A percentile compares a stretch with the other conserved stretches of the same genome.
Evolutionary conservation across 495 filamentous ascomycete species (phyloP).

Genomic region (Penicillium roqueforti): DNA sequence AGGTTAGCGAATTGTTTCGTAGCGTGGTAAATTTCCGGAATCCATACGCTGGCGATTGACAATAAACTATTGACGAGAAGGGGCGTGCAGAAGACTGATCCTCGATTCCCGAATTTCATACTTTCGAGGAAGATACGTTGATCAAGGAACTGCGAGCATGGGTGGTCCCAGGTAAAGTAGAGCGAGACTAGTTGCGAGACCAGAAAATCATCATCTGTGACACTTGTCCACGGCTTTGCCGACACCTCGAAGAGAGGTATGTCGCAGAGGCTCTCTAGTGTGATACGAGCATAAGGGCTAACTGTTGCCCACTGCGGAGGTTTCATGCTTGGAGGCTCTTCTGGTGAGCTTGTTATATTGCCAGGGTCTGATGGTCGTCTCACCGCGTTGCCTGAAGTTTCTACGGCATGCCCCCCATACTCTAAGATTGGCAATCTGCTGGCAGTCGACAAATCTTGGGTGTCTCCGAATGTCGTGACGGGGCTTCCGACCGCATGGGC

Average conservation of each 20-base stretch:
- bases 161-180: slow-evolving; percentile 47
- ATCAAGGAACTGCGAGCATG: slow-evolving; percentile 35
- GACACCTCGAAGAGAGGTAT: slow-evolving; percentile 33
- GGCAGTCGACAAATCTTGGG: slow-evolving; percentile 7
- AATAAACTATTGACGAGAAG: slow-evolving; percentile 41
- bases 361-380: slow-evolving; percentile 12
- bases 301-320: slow-evolving; percentile 3
- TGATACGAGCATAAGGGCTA: slow-evolving; percentile 29
- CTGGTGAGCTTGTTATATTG: slow-evolving; percentile 8
- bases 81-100: slow-evolving; percentile 34
- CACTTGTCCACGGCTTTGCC: slow-evolving; percentile 43
- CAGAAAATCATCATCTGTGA: slow-evolving; percentile 42
- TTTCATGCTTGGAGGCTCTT: slow-evolving; percentile 13
- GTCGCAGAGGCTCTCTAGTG: slow-evolving; percentile 36
- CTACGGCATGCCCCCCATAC: slow-evolving; percentile 3
- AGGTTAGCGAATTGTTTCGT: slow-evolving; percentile 3
- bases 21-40: neutral
- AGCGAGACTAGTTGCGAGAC: slow-evolving; percentile 46
- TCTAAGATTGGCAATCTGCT: slow-evolving; percentile 11
- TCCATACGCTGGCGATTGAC: slow-evolving; percentile 37
- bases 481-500: slow-evolving; percentile 21
- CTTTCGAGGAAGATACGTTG: slow-evolving; percentile 32
- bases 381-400: neutral
- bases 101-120: slow-evolving; percentile 21
- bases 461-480: slow-evolving; percentile 18